These are phyloP conservation scores for Bjerkandera adusta DNA, from an alignment of 1,284 basidiomycete genomes.

Conservation along the genomic window DNA sequence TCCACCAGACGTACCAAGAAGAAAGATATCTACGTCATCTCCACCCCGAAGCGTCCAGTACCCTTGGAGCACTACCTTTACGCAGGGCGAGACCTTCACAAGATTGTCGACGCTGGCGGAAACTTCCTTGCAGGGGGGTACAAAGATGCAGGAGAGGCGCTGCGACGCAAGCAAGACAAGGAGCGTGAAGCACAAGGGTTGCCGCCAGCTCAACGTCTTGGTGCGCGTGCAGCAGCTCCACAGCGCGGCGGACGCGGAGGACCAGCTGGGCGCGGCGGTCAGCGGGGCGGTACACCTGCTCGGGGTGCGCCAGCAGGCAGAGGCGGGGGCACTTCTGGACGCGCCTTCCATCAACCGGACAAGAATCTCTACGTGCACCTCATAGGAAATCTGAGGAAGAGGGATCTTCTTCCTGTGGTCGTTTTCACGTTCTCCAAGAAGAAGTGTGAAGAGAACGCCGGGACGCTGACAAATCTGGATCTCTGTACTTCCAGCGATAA, in stretches of 20 bases:
- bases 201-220: conserved; percentile 76
- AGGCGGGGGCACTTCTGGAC: conserved; percentile 42
- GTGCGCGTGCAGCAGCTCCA: conserved; percentile 71
- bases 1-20: conserved; percentile 90
- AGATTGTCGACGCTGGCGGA: conserved; percentile 87
- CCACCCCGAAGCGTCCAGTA: conserved; percentile 93
- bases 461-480: conserved; percentile 86
- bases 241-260: conserved; percentile 62
- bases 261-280: conserved; percentile 38
- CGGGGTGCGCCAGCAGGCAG: conserved; percentile 51
- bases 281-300: conserved; percentile 41
- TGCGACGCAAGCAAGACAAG: conserved; percentile 95
- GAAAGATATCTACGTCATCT: conserved; percentile 99
- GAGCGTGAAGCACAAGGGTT: conserved; percentile 93
- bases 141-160: conserved; percentile 85
- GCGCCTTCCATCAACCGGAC: conserved; percentile 74
- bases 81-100: conserved; percentile 88
- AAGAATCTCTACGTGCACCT: conserved; percentile 95
- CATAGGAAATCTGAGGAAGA: conserved; percentile 84
- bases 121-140: conserved; percentile 83
- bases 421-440: conserved; percentile 98
- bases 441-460: conserved; percentile 94
- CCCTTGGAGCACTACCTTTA: conserved; percentile 98
- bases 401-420: conserved; percentile 87
- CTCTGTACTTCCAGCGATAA: conserved; percentile 88